Conservation (phyloP, 2,329 filamentous ascomycete genomes). For the Curvularia hawaiiensis region DNA sequence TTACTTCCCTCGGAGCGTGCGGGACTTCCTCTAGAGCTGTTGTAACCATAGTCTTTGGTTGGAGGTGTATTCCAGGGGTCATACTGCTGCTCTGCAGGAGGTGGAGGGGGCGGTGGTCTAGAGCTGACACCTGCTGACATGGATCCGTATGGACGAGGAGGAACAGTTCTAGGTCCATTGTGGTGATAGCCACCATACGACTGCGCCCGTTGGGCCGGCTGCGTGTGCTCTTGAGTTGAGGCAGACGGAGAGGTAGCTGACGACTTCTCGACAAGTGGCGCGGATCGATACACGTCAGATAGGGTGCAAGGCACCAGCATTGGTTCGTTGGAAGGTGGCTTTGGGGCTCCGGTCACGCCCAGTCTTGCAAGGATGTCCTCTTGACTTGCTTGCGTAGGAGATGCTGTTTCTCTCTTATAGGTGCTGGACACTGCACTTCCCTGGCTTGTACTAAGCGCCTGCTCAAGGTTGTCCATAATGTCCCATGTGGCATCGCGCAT, state of each 20-base stretch:
- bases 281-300: slow-evolving; percentile 16
- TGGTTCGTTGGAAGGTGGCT: slow-evolving; percentile 37
- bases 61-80: slow-evolving; percentile 34
- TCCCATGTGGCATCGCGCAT: slow-evolving; percentile 44
- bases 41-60: slow-evolving; percentile 23
- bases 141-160: slow-evolving; percentile 36
- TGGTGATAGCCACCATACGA: slow-evolving; percentile 29
- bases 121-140: slow-evolving; percentile 22
- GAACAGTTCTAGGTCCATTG: slow-evolving; percentile 14
- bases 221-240: slow-evolving; percentile 8
- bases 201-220: slow-evolving; percentile 26
- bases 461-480: slow-evolving; percentile 49
- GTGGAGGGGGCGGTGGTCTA: slow-evolving; percentile 32
- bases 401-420: slow-evolving; percentile 3
- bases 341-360: slow-evolving; percentile 47
- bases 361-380: slow-evolving; percentile 45
- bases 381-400: slow-evolving; percentile 31
- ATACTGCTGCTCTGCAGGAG: slow-evolving; percentile 23
- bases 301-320: slow-evolving; percentile 17
- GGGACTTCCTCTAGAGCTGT: slow-evolving; percentile 36
- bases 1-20: slow-evolving; percentile 44
- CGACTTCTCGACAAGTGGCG: slow-evolving; percentile 28
- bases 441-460: slow-evolving; percentile 40
- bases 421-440: slow-evolving; percentile 15
- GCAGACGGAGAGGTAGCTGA: slow-evolving; percentile 11